Base-by-base conservation (phyloP, 768 basidiomycete species). In the Hortiboletus flavorubellus region DNA sequence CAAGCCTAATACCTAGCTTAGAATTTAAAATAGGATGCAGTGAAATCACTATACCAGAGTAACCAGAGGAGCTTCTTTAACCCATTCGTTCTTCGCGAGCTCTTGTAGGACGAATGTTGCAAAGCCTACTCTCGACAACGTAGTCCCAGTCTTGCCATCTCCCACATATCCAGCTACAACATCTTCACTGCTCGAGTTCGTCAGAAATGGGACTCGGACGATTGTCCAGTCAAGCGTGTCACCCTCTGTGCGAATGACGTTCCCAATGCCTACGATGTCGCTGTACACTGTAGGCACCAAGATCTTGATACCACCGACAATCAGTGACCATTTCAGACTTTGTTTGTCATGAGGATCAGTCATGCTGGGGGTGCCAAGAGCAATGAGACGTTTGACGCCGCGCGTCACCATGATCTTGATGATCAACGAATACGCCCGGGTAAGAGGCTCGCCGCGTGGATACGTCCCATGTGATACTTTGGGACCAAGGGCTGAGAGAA, bases 401-500 rank as follows among this genome's bases (percentile, higher is more conserved):
- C 76, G 73, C 33, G 73, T 68, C 53, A 75, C 71, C 86, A 89
- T 87, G 46, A 77, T 52, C 18, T 76, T 76, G 60, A 91, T 75
- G 60, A 91, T 64, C 38, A 70, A 60, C 16, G 71, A 65, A 66
- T 89, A 90, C 21, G 78, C 85, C 40, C 74, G 75, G 1, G 87
- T 84, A 46, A 90, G 73, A 15, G 89, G 88, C 11, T 79, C 82
- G 53, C 76, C 74, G 26, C 63, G 58, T 8, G 78, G 75, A 56
- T 79, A 70, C 12, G 61, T 64, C 74, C 49, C 81, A 75, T 38
- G 61, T 68, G 15, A 80, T 56, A 35, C 55, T 55, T 14, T 58
- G 14, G 82, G 87, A 4, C 88, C 87, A 1, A 90, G 78, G 1
- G 84, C 81, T 44, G 86, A 88, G 29, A 90, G 65, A 26, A 91